Conservation (phyloP, 2,329 filamentous ascomycete species). For the Paramyrothecium sp. region DNA sequence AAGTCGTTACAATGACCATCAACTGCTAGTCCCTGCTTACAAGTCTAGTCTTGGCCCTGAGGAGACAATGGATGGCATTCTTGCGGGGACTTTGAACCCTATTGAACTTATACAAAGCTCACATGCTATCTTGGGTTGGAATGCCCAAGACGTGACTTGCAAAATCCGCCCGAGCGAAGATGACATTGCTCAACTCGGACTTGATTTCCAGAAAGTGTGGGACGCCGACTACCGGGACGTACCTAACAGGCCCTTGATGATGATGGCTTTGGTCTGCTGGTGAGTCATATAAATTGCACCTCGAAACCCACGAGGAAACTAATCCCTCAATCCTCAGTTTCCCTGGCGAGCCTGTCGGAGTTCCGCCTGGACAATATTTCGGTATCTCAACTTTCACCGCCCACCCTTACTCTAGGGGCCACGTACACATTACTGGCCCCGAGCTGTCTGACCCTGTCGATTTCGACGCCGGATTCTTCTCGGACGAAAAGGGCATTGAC, state of each 20-base stretch:
- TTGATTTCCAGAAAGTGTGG: constrained; percentile 52
- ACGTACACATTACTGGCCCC: constrained; percentile 55
- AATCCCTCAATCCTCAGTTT: constrained; percentile 25
- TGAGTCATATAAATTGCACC: background rate
- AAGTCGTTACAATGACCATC: constrained; percentile 53
- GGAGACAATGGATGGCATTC: constrained; percentile 47
- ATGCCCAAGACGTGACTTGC: constrained; percentile 51
- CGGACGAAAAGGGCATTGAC: constrained; percentile 27
- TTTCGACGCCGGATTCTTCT: constrained; percentile 58
- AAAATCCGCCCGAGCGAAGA: constrained; percentile 57
- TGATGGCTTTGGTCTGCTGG: constrained; percentile 32
- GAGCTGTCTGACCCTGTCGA: constrained; percentile 42
- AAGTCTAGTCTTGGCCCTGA: constrained; percentile 22
- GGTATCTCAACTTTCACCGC: constrained; percentile 46
- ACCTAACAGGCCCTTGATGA: constrained; percentile 44
- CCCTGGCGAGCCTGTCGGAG: constrained; percentile 36
- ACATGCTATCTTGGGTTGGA: constrained; percentile 56
- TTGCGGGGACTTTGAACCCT: constrained; percentile 43
- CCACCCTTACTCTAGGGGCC: constrained; percentile 52
- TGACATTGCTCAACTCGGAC: constrained; percentile 48
- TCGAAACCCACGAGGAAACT: background rate
- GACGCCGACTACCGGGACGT: constrained; percentile 47
- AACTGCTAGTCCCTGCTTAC: constrained; percentile 53
- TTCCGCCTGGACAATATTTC: constrained; percentile 47
- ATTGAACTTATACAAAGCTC: constrained; percentile 42